A percentile compares a stretch with the other conserved stretches of the same genome.
Conservation (phyloP, 2,329 filamentous ascomycete species). For the Fusarium palustre region DNA sequence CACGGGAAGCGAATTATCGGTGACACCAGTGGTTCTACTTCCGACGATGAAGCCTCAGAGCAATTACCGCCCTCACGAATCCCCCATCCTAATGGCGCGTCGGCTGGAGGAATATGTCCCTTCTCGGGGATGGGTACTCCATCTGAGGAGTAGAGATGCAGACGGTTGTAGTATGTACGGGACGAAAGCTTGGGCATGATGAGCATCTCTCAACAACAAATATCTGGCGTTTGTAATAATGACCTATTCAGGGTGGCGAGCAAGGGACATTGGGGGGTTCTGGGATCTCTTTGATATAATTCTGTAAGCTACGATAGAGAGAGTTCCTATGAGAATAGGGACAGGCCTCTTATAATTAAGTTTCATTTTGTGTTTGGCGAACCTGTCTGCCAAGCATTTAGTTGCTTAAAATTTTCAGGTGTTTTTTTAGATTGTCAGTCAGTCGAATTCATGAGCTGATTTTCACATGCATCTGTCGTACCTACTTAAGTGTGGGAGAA, state of each 20-base stretch:
- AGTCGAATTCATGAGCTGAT: not conserved
- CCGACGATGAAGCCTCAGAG: slow-evolving; percentile 39
- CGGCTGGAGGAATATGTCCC: slow-evolving; percentile 42
- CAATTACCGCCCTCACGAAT: slow-evolving; percentile 30
- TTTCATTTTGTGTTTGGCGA: not conserved
- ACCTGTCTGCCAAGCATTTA: not conserved
- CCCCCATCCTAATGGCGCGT: slow-evolving; percentile 32
- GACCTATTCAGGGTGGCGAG: slow-evolving; percentile 17
- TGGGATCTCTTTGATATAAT: slow-evolving; percentile 12
- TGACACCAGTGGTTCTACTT: slow-evolving; percentile 43
- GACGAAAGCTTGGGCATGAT: not conserved
- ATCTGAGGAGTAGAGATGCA: slow-evolving; percentile 22
- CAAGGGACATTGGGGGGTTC: slow-evolving; percentile 20
- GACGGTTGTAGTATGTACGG: not conserved
- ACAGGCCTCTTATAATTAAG: slow-evolving; percentile 7
- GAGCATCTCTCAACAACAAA: slow-evolving; percentile 16
- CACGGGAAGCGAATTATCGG: slow-evolving; percentile 70
- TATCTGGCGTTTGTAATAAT: slow-evolving; percentile 34
- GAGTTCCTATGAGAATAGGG: not conserved
- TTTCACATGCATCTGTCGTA: not conserved
- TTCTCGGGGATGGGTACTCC: slow-evolving; percentile 44
- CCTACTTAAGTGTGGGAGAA: not conserved
- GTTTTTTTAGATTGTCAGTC: not conserved
- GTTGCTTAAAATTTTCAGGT: not conserved
- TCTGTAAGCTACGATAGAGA: slow-evolving; percentile 1